These are phyloP conservation scores for Iris macrosiphon DNA, from an alignment of 106 monocot species.

Conservation along the genomic window DNA sequence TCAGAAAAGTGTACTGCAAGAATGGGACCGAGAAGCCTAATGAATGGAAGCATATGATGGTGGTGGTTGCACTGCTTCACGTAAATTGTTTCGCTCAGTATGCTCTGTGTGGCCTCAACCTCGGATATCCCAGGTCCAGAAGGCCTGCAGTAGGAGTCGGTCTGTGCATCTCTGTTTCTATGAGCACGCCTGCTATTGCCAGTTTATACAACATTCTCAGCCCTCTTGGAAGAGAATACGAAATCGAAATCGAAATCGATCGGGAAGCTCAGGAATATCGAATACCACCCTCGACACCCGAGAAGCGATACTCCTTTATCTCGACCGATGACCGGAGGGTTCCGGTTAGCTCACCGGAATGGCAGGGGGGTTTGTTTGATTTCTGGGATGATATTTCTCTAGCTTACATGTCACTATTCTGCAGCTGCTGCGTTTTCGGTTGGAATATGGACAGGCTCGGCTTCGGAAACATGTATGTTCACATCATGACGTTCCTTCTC, in stretches of 20 bases:
- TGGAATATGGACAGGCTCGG: conserved; percentile 21
- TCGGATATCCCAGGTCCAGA: conserved; percentile 8
- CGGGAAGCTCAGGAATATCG: background rate
- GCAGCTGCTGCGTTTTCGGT: conserved; percentile 16
- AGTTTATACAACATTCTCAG: conserved; percentile 13
- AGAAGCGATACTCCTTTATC: conserved; percentile 1
- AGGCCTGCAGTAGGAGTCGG: conserved; percentile 7
- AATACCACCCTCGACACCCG: background rate
- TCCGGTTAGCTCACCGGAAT: conserved; percentile 1
- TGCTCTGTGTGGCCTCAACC: conserved; percentile 13
- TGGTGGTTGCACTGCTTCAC: conserved; percentile 15
- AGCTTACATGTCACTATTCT: conserved; percentile 17
- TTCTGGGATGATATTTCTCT: conserved; percentile 16
- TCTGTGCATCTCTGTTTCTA: conserved; percentile 1
- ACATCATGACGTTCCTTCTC: conserved; percentile 9
- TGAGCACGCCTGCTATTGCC: conserved; percentile 8
- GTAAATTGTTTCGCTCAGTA: conserved; percentile 22
- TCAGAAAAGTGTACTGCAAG: conserved; percentile 12
- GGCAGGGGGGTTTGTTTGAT: conserved; percentile 14
- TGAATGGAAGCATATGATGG: conserved; percentile 17
- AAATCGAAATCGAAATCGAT: conserved; percentile 8
- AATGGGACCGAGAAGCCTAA: conserved; percentile 21
- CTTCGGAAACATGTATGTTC: conserved; percentile 17
- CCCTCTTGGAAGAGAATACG: conserved; percentile 21
- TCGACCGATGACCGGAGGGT: conserved; percentile 1